Conservation (phyloP, 1,284 basidiomycete species). For the Pseudozyma tsukubaensis region DNA sequence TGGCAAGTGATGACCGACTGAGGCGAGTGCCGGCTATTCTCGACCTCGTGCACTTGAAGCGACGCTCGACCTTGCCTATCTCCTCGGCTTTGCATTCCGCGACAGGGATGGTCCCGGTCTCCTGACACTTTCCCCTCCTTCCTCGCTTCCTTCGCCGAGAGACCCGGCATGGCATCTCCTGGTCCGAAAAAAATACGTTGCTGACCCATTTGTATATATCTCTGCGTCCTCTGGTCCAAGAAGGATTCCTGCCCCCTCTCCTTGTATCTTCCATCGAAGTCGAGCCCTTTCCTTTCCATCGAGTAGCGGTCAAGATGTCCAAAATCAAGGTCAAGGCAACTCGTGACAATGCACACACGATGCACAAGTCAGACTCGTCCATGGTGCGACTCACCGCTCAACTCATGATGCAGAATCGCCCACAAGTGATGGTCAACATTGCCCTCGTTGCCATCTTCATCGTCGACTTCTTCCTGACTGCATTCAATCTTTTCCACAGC, state of each 20-base stretch:
- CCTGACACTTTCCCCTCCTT: slow-evolving; percentile 9
- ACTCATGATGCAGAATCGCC: slow-evolving; percentile 40
- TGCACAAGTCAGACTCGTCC: slow-evolving; percentile 34
- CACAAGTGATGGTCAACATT: slow-evolving; percentile 25
- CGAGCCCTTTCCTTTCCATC: background rate
- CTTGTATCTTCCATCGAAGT: too few relatives aligned
- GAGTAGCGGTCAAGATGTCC: slow-evolving; percentile 8
- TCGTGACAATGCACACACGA: slow-evolving; percentile 22
- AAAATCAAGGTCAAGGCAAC: slow-evolving; percentile 10
- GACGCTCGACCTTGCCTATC: background rate
- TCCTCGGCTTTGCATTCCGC: slow-evolving; percentile 6
- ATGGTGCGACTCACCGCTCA: slow-evolving; percentile 31
- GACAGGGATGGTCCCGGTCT: slow-evolving; percentile 5
- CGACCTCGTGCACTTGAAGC: too few relatives aligned
- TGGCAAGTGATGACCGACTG: background rate
- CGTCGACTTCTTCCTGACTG: slow-evolving; percentile 30
- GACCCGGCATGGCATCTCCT: background rate
- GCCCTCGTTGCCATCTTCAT: slow-evolving; percentile 34
- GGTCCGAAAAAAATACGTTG: too few relatives aligned
- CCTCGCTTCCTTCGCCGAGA: slow-evolving; percentile 1
- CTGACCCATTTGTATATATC: background rate
- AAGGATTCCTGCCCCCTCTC: too few relatives aligned
- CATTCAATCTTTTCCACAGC: slow-evolving; percentile 32
- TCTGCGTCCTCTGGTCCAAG: background rate
- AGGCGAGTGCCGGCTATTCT: background rate